These are phyloP conservation scores for Phialophora chinensis DNA, from an alignment of 2,329 filamentous ascomycete species.

Conservation along the genomic window DNA sequence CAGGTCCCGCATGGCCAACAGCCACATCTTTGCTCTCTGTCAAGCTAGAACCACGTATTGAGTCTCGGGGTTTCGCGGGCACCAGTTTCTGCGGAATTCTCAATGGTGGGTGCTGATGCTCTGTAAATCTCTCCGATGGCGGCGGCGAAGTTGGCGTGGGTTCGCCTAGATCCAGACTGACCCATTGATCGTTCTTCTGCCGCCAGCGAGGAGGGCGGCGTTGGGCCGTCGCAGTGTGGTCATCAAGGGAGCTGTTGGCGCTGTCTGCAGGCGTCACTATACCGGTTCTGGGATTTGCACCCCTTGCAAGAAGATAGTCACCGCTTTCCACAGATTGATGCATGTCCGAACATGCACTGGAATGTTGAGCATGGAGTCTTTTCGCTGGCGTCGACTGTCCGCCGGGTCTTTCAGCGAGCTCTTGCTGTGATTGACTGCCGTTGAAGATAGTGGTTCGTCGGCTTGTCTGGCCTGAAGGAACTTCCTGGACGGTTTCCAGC, in stretches of 20 bases:
- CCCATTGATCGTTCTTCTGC: conserved; percentile 46
- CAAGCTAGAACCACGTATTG: background rate
- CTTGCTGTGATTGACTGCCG: conserved; percentile 1
- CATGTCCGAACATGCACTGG: conserved; percentile 19
- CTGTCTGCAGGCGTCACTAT: conserved; percentile 47
- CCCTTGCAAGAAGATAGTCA: conserved; percentile 45
- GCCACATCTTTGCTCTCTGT: background rate
- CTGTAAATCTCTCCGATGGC: conserved; percentile 5
- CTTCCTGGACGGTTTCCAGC: conserved; percentile 21
- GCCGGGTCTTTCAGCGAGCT: background rate
- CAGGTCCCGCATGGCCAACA: background rate
- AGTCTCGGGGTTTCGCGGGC: background rate
- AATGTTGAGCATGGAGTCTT: background rate
- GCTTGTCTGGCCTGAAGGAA: conserved; percentile 27
- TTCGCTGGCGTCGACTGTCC: background rate
- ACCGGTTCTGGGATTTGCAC: conserved; percentile 46
- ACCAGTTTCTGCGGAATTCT: conserved; percentile 28
- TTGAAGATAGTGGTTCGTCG: conserved; percentile 21
- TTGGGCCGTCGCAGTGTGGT: conserved; percentile 26
- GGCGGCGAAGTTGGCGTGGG: conserved; percentile 37
- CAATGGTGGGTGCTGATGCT: conserved; percentile 17
- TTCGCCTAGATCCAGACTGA: conserved; percentile 43
- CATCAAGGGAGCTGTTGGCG: conserved; percentile 34
- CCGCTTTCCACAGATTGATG: conserved; percentile 41
- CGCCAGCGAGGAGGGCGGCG: conserved; percentile 42